phyloP scores from a whole-genome alignment of 352 stramenopile genomes.

The Pythium rishiriense region DNA sequence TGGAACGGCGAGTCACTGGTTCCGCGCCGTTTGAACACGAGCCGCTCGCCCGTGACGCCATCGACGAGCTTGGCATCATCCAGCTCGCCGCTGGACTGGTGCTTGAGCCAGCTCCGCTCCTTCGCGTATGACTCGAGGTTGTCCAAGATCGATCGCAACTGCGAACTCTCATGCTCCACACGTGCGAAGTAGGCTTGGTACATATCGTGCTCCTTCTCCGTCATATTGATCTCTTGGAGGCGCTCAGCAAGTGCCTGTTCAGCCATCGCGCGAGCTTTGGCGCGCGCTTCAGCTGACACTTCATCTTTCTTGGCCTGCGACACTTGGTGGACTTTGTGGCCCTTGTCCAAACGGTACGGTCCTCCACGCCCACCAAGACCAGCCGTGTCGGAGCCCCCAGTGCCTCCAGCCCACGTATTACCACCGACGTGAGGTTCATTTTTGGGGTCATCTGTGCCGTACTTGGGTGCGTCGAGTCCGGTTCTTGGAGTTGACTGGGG shows the following conservation, averaged over 20 bases:
- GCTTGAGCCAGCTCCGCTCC: constrained; percentile 93
- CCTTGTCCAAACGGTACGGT: constrained; percentile 94
- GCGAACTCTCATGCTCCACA: constrained; percentile 75
- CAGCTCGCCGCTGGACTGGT: constrained; percentile 93
- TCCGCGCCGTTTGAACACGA: constrained; percentile 93
- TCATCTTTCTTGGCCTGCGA: constrained; percentile 93
- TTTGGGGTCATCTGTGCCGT: constrained; percentile 93
- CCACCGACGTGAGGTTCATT: constrained; percentile 94
- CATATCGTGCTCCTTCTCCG: constrained; percentile 70
- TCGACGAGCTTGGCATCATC: constrained; percentile 95
- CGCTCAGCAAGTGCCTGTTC: constrained; percentile 66
- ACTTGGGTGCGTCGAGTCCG: constrained; percentile 82
- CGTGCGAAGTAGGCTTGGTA: constrained; percentile 76
- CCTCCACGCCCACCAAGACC: constrained; percentile 92
- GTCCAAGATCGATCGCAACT: constrained; percentile 77
- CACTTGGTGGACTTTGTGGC: constrained; percentile 94
- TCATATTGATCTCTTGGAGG: constrained; percentile 86
- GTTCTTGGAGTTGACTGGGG: constrained; percentile 64
- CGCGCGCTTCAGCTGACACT: constrained; percentile 83
- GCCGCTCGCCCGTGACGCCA: constrained; percentile 87
- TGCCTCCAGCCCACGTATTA: constrained; percentile 94
- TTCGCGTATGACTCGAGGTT: constrained; percentile 81
- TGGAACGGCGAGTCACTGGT: constrained; percentile 44
- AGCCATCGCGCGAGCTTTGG: constrained; percentile 70
- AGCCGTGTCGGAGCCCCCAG: constrained; percentile 92